Evolutionary conservation across 1,139 yeast genomes (phyloP).

Genomic region (Entelexis sorbosivorans): DNA sequence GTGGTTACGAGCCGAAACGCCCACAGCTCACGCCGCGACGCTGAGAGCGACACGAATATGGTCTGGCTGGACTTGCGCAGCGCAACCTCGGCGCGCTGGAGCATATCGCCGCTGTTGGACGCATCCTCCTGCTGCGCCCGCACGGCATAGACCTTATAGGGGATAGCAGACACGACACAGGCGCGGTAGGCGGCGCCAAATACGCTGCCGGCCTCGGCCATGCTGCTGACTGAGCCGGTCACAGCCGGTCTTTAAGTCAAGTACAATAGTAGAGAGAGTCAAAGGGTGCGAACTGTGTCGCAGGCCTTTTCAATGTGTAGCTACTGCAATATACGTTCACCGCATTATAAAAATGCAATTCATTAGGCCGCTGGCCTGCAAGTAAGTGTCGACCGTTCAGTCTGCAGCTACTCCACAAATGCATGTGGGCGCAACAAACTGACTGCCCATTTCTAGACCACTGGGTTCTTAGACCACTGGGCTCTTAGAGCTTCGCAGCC

Average conservation of each 20-base stretch:
- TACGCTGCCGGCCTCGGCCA: conserved; percentile 8
- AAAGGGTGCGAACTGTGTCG: too few species aligned
- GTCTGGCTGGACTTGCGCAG: conserved; percentile 14
- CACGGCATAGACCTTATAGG: conserved; percentile 13
- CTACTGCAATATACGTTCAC: too few species aligned
- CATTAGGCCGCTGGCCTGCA: too few species aligned
- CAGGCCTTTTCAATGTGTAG: too few species aligned
- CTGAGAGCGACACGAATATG: conserved; percentile 9
- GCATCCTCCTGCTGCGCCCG: conserved; percentile 3
- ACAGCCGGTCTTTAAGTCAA: background rate
- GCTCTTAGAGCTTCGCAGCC: too few species aligned
- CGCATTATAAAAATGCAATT: too few species aligned
- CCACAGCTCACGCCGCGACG: conserved; percentile 20
- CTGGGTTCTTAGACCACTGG: too few species aligned
- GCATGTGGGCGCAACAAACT: too few species aligned
- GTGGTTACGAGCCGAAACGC: conserved; percentile 5
- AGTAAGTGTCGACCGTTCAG: too few species aligned
- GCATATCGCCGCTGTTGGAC: background rate
- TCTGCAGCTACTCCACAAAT: too few species aligned
- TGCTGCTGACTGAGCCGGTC: conserved; percentile 1
- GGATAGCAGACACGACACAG: conserved; percentile 11
- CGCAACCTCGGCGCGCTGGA: conserved; percentile 11
- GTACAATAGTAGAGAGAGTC: too few species aligned
- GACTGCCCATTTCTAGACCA: too few species aligned
- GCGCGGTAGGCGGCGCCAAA: conserved; percentile 11